Evolutionary conservation across 148 eudicot species (phyloP).

Genomic region (Chenopodium formosanum): DNA sequence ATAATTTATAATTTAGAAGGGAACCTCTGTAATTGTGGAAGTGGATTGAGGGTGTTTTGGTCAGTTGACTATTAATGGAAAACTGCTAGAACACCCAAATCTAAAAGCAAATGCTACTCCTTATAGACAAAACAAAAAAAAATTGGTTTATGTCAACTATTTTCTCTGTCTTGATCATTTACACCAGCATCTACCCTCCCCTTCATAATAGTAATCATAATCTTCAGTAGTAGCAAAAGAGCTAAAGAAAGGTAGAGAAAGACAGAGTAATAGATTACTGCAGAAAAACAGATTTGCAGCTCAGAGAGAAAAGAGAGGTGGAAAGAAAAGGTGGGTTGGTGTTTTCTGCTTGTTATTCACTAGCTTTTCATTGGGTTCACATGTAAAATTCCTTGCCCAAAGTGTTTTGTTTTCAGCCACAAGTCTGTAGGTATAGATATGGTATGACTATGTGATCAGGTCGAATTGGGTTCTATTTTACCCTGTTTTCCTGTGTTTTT

Average conservation of each 20-base stretch:
- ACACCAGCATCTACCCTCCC: conserved; percentile 12
- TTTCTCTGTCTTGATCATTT: conserved; percentile 18
- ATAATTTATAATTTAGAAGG: background rate
- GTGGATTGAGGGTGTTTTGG: conserved; percentile 22
- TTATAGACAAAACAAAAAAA: conserved; percentile 18
- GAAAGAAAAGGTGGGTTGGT: conserved; percentile 10
- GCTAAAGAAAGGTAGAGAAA: background rate
- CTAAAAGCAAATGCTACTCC: conserved; percentile 4
- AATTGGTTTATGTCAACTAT: conserved; percentile 5
- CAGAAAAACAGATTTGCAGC: conserved; percentile 17
- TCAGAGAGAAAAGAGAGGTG: background rate
- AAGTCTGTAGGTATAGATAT: conserved; percentile 16
- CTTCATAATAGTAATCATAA: background rate
- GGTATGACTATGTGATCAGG: background rate
- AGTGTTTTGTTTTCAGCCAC: conserved; percentile 26
- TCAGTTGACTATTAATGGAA: conserved; percentile 16
- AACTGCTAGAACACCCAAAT: conserved; percentile 20
- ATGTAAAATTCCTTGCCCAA: conserved; percentile 29
- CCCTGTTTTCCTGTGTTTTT: conserved; percentile 18
- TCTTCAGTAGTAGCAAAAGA: background rate
- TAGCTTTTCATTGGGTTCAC: conserved; percentile 28
- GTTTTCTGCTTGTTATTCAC: conserved; percentile 20
- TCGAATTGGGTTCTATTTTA: conserved; percentile 2
- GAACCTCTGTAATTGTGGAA: conserved; percentile 3
- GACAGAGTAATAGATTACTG: background rate